phyloP scores from a whole-genome alignment of 352 stramenopile species.

The Pythium grandisporangium region DNA sequence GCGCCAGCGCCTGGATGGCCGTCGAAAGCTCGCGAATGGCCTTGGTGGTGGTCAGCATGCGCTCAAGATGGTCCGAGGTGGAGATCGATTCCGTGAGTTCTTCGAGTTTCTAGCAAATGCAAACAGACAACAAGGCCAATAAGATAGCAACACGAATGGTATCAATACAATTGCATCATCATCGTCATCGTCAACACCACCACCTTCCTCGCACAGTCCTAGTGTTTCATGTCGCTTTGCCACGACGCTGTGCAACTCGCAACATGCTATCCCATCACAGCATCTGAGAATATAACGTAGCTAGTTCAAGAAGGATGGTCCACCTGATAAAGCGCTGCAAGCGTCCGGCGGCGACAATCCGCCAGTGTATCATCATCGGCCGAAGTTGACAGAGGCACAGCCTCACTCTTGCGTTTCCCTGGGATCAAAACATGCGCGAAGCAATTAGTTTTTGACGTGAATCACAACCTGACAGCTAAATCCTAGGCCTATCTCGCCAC shows the following conservation, averaged over 20 bases:
- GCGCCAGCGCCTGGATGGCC: slow-evolving; percentile 41
- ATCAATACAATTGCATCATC: too few relatives aligned
- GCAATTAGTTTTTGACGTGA: too few relatives aligned
- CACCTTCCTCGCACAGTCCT: slow-evolving; percentile 3
- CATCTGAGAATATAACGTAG: too few relatives aligned
- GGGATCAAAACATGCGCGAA: background rate
- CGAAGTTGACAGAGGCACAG: slow-evolving; percentile 6
- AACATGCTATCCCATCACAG: too few relatives aligned
- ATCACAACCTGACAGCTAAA: too few relatives aligned
- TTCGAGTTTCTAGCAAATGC: slow-evolving; percentile 55
- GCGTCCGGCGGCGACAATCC: slow-evolving; percentile 38
- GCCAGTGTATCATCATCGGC: slow-evolving; percentile 32
- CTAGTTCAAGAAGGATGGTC: slow-evolving; percentile 45
- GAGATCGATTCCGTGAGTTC: slow-evolving; percentile 45
- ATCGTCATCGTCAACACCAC: background rate
- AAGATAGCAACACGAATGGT: too few relatives aligned
- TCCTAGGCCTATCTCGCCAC: too few relatives aligned
- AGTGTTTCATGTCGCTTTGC: too few relatives aligned
- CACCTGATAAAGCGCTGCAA: slow-evolving; percentile 63
- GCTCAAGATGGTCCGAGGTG: slow-evolving; percentile 44
- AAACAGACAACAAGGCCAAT: too few relatives aligned
- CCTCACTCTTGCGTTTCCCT: slow-evolving; percentile 47
- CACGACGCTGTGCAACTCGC: too few relatives aligned
- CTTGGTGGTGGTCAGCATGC: slow-evolving; percentile 40
- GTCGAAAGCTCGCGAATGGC: slow-evolving; percentile 57